phyloP scores from a whole-genome alignment of 169 alveolate species.

The Theileria parva region DNA sequence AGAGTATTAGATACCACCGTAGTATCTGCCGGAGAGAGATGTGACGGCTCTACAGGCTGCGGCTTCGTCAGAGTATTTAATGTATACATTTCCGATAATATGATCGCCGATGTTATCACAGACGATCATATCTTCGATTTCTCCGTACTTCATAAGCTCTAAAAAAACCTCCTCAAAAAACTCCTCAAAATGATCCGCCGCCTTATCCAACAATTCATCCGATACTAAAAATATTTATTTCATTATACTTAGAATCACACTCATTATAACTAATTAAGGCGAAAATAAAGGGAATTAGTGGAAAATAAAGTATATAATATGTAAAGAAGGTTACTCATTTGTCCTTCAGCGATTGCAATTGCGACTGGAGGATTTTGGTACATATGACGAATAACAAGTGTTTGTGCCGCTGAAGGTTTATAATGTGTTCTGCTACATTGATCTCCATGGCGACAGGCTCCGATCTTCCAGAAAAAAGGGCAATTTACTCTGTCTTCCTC shows the following conservation, averaged over 20 bases:
- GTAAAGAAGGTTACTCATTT: slow-evolving; percentile 80
- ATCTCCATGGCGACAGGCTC: slow-evolving; percentile 99
- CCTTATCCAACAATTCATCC: slow-evolving; percentile 95
- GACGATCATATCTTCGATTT: slow-evolving; percentile 95
- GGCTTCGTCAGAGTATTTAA: slow-evolving; percentile 93
- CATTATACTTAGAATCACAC: too few species aligned
- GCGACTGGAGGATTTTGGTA: slow-evolving; percentile 98
- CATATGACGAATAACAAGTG: slow-evolving; percentile 95
- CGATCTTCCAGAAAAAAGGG: slow-evolving; percentile 99
- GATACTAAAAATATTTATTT: slow-evolving; percentile 34
- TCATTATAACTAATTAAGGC: too few species aligned
- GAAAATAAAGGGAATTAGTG: too few species aligned
- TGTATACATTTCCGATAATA: slow-evolving; percentile 97
- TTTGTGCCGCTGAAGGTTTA: slow-evolving; percentile 95
- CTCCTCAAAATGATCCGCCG: slow-evolving; percentile 96
- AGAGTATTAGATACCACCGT: slow-evolving; percentile 74
- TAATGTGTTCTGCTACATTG: slow-evolving; percentile 98
- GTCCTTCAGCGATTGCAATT: slow-evolving; percentile 98
- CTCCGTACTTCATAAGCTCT: slow-evolving; percentile 97
- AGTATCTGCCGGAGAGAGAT: slow-evolving; percentile 92
- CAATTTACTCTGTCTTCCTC: slow-evolving; percentile 99
- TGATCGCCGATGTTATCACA: slow-evolving; percentile 99
- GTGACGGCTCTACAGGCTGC: slow-evolving; percentile 93
- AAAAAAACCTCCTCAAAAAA: slow-evolving; percentile 97
- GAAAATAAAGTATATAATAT: slow-evolving; percentile 17